Evolutionary conservation across 441 rosid species (phyloP), one percentile per base, ranked within the genome.

Genomic region (Adansonia madagascariensis): DNA sequence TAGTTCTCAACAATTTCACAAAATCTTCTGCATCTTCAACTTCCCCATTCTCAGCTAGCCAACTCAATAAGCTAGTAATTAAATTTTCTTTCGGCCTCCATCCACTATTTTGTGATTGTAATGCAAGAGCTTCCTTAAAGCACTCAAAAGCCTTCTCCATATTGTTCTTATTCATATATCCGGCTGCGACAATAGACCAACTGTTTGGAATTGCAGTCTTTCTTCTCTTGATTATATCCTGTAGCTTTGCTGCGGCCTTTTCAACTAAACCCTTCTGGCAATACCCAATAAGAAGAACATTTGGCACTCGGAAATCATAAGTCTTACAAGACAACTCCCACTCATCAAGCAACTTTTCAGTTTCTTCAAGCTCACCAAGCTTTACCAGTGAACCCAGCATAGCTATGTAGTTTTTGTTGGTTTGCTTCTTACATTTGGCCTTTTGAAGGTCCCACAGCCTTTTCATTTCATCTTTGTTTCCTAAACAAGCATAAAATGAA

Each of bases 251-350:
- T 76, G 87, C 86, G 0, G 91, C 89, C 59, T 84, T 85, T 67
- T 85, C 88, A 27, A 80, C 35, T 72, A 64, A 77, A 59, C 88
- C 91, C 75, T 74, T 81, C 74, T 62, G 75, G 20, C 81, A 82
- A 73, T 81, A 85, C 39, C 91, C 88, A 3, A 86, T 78, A 22
- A 89, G 86, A 71, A 89, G 76, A n/a, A 79, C 78, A 78, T 85
- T 87, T 77, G 92, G 91, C 73, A 89, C 92, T 3, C 84, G 85
- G 67, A 81, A 82, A 84, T 89, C 91, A 65, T 78, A 86, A 53
- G 3, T 80, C 12, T 81, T 62, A 64, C 83, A 82, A 4, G 88
- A 81, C 0, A 73, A 82, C 57, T 87, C 86, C 92, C 91, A 89
- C 60, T 88, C 87, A 57, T 75, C 20, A 11, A 89, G 82, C 75